A percentile compares a stretch with the other conserved stretches of the same genome.
Conservation (phyloP, 1,284 basidiomycete species). For the Malassezia dermatis region DNA sequence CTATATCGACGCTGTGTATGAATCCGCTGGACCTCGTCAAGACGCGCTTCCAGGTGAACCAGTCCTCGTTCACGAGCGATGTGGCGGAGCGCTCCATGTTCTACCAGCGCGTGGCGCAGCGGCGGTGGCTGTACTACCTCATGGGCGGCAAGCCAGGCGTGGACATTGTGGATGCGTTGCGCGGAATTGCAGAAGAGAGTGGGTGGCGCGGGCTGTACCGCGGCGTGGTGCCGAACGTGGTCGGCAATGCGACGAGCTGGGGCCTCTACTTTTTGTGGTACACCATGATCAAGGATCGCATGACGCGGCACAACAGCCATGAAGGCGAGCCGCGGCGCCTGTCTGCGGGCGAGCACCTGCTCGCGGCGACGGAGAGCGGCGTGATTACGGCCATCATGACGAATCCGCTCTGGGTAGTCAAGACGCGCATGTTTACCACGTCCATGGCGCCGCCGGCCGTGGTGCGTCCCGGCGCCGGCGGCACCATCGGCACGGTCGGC, state of each 20-base stretch:
- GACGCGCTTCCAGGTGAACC: conserved; percentile 70
- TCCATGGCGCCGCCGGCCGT: conserved; percentile 53
- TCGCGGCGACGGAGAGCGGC: conserved; percentile 85
- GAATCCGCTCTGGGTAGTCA: conserved; percentile 97
- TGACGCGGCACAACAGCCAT: conserved; percentile 21
- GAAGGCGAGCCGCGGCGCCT: conserved; percentile 47
- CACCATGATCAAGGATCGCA: conserved; percentile 71
- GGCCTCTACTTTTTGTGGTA: conserved; percentile 98
- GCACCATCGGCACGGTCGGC: conserved; percentile 3
- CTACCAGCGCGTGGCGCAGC: conserved; percentile 4
- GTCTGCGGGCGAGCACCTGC: conserved; percentile 68
- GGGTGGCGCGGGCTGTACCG: conserved; percentile 83
- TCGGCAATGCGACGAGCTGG: conserved; percentile 95
- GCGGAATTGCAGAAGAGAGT: conserved; percentile 62
- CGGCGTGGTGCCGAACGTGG: conserved; percentile 79
- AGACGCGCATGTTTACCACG: conserved; percentile 91
- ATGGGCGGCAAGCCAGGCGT: conserved; percentile 51
- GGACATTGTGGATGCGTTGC: conserved; percentile 64
- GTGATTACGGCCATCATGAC: conserved; percentile 86
- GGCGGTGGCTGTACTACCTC: conserved; percentile 24
- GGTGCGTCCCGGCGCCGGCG: conserved; percentile 8
- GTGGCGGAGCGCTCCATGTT: conserved; percentile 4
- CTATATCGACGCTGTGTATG: conserved; percentile 87
- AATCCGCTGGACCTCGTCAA: conserved; percentile 95
- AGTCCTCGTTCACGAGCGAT: conserved; percentile 1